Evolutionary conservation across 768 basidiomycete genomes (phyloP).

Genomic region (Boletales sp.): DNA sequence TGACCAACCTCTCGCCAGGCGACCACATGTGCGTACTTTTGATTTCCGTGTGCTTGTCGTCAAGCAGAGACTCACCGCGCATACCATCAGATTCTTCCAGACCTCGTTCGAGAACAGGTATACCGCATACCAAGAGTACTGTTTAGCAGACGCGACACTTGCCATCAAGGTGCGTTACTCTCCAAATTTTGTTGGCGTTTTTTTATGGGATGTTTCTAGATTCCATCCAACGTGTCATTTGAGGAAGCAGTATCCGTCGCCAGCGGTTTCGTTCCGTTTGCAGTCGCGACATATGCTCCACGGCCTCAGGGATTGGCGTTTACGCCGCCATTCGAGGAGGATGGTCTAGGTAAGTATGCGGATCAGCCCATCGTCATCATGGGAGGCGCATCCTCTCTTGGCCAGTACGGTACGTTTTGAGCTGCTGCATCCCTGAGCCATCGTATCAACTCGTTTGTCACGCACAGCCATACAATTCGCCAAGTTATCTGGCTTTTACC

Average conservation of each 20-base stretch:
- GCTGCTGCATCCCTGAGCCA: not conserved
- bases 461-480: constrained; percentile 31
- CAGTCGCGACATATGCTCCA: constrained; percentile 28
- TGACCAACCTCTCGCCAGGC: constrained; percentile 30
- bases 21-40: constrained; percentile 21
- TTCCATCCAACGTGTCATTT: constrained; percentile 33
- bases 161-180: constrained; percentile 10
- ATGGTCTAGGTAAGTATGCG: constrained; percentile 28
- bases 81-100: constrained; percentile 4
- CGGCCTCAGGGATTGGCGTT: constrained; percentile 24
- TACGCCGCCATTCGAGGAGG: constrained; percentile 25
- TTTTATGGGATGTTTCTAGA: constrained; percentile 9
- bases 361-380: constrained; percentile 32
- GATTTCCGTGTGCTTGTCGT: not conserved
- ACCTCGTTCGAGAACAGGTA: constrained; percentile 9
- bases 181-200: not conserved
- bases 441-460: not conserved
- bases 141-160: constrained; percentile 12
- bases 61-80: too few relatives aligned
- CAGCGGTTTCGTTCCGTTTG: constrained; percentile 30
- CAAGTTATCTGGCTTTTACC: constrained; percentile 30
- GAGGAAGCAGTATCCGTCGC: constrained; percentile 37
- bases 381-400: constrained; percentile 36
- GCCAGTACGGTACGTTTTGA: constrained; percentile 31
- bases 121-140: constrained; percentile 22